phyloP scores from a whole-genome alignment of 2,329 filamentous ascomycete species.

The Xylariales sp. region DNA sequence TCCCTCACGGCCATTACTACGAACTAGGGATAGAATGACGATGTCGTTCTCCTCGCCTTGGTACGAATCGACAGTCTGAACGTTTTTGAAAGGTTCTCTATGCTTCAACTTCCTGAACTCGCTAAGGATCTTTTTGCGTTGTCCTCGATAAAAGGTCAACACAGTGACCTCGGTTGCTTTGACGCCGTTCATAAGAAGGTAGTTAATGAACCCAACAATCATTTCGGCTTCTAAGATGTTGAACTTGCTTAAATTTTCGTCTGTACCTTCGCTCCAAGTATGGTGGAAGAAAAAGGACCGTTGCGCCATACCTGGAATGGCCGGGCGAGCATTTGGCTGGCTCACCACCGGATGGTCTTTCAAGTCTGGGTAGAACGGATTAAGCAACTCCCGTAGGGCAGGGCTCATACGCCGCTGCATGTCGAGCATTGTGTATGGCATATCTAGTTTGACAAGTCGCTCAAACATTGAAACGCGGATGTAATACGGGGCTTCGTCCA shows the following conservation, averaged over 20 bases:
- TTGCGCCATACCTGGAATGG: constrained; percentile 60
- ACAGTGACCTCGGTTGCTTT: constrained; percentile 74
- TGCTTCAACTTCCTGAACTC: constrained; percentile 53
- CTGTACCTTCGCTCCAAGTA: constrained; percentile 71
- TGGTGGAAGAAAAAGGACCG: constrained; percentile 63
- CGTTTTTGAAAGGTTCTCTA: constrained; percentile 60
- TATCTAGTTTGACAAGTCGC: constrained; percentile 73
- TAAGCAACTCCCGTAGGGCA: constrained; percentile 57
- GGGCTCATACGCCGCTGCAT: constrained; percentile 73
- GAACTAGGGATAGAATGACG: constrained; percentile 81
- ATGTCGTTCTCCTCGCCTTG: constrained; percentile 93
- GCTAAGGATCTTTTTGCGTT: constrained; percentile 73
- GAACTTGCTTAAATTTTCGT: constrained; percentile 72
- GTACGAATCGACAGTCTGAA: constrained; percentile 88
- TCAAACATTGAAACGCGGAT: constrained; percentile 84
- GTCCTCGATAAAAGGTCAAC: constrained; percentile 89
- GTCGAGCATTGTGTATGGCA: constrained; percentile 73
- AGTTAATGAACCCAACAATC: constrained; percentile 76
- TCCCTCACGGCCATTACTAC: constrained; percentile 67
- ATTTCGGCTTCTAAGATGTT: constrained; percentile 81
- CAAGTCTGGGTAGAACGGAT: constrained; percentile 60
- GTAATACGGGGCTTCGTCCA: constrained; percentile 70
- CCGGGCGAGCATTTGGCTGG: constrained; percentile 49
- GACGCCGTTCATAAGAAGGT: constrained; percentile 77
- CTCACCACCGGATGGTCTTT: constrained; percentile 58